A percentile compares a stretch with the other conserved stretches of the same genome.
phyloP scores from a whole-genome alignment of 306 rosid genomes.

The Fragaria iinumae region DNA sequence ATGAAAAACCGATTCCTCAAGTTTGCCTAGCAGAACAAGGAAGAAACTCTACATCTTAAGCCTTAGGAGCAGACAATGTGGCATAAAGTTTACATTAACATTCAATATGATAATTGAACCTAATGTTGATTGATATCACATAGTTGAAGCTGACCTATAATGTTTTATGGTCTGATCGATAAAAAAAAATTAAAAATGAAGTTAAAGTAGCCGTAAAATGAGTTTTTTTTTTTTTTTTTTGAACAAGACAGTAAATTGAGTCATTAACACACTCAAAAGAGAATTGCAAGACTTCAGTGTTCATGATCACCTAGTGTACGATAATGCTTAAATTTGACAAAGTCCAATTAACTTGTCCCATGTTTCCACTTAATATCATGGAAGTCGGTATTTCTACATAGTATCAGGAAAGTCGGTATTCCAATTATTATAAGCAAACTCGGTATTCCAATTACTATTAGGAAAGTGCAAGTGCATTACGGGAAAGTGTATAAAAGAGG shows the following conservation, averaged over 20 bases:
- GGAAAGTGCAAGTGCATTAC: not conserved
- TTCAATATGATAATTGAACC: not conserved
- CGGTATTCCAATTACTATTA: not conserved
- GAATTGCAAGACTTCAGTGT: too few species aligned
- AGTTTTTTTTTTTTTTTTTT: too few species aligned
- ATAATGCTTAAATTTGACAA: too few species aligned
- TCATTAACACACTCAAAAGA: too few species aligned
- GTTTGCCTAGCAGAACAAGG: constrained; percentile 38
- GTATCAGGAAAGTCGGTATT: not conserved
- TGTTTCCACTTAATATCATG: too few species aligned
- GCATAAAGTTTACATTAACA: not conserved
- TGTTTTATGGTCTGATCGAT: not conserved
- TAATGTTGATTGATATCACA: not conserved
- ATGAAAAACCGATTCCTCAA: constrained; percentile 23
- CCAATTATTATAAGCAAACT: not conserved
- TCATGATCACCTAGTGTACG: too few species aligned
- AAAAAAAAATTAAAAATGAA: too few species aligned
- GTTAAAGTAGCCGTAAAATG: too few species aligned
- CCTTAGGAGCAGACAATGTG: constrained; percentile 6
- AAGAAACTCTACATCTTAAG: constrained; percentile 29
- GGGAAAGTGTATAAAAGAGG: not conserved
- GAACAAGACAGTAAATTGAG: too few species aligned
- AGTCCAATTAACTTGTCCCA: too few species aligned
- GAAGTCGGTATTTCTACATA: too few species aligned
- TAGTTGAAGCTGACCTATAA: not conserved